phyloP scores from a whole-genome alignment of 768 basidiomycete genomes.

The Boletus eberwhitei region DNA sequence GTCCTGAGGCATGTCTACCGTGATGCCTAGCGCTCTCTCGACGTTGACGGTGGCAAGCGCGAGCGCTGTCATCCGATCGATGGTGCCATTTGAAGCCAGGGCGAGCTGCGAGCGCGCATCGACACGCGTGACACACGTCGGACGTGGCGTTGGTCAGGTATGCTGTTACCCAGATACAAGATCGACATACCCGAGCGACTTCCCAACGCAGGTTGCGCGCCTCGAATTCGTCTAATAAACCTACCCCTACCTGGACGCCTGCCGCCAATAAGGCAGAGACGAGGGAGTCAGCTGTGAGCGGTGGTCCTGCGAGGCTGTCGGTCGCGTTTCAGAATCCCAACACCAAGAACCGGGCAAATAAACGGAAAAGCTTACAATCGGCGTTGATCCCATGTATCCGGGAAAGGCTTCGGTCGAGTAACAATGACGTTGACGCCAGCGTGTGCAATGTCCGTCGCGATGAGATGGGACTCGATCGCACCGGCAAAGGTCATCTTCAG shows the following conservation, averaged over 20 bases:
- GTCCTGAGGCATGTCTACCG: conserved; percentile 28
- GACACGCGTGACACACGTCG: neutral
- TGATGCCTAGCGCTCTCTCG: conserved; percentile 41
- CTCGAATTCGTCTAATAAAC: conserved; percentile 35
- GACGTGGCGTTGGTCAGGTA: neutral
- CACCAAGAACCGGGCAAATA: too few relatives aligned
- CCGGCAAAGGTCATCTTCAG: conserved; percentile 64
- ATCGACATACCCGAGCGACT: conserved; percentile 35
- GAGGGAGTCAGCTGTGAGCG: conserved; percentile 54
- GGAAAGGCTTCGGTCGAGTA: conserved; percentile 58
- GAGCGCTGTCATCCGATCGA: conserved; percentile 34
- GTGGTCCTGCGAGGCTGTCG: conserved; percentile 65
- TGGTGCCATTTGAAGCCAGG: conserved; percentile 37
- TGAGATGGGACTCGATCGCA: conserved; percentile 58
- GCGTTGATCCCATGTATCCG: conserved; percentile 59
- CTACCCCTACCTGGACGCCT: conserved; percentile 63
- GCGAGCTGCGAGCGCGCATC: conserved; percentile 29
- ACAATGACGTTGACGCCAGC: conserved; percentile 74
- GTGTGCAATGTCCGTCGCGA: conserved; percentile 65
- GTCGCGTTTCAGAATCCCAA: neutral
- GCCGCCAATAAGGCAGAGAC: conserved; percentile 52
- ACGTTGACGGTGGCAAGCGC: conserved; percentile 40
- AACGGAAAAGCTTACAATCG: conserved; percentile 46
- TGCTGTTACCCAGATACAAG: too few relatives aligned
- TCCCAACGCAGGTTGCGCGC: conserved; percentile 37